Evolutionary conservation across 2,329 filamentous ascomycete species (phyloP).

Genomic region (Aspergillus latus): DNA sequence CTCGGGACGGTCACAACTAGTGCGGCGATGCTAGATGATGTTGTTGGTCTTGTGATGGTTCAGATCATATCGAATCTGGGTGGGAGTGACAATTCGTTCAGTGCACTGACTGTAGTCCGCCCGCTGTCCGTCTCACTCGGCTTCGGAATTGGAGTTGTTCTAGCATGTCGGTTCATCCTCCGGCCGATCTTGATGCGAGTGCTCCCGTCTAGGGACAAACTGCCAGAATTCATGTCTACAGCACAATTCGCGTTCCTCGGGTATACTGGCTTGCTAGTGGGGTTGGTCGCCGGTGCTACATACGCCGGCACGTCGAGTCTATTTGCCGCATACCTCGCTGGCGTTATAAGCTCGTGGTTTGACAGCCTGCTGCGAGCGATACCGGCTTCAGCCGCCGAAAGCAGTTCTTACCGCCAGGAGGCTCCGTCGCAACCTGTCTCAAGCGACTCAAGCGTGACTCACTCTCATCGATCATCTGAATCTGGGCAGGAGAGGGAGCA

Average conservation of each 20-base stretch:
- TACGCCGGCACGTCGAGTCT: constrained; percentile 58
- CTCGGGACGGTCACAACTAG: constrained; percentile 65
- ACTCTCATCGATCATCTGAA: background rate
- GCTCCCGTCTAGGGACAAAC: background rate
- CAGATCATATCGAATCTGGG: constrained; percentile 71
- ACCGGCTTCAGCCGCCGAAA: background rate
- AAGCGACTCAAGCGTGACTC: background rate
- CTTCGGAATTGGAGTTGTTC: constrained; percentile 29
- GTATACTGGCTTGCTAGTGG: constrained; percentile 49
- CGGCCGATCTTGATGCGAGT: constrained; percentile 14
- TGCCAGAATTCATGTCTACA: constrained; percentile 15
- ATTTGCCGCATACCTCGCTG: constrained; percentile 60
- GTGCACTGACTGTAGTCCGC: constrained; percentile 47
- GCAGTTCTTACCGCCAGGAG: background rate
- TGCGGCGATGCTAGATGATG: constrained; percentile 80
- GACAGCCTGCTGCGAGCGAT: constrained; percentile 30
- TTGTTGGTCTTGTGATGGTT: constrained; percentile 74
- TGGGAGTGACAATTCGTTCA: constrained; percentile 32
- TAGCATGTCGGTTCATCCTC: constrained; percentile 28
- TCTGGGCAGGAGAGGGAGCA: background rate
- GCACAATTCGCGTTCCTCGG: constrained; percentile 38
- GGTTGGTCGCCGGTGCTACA: constrained; percentile 49
- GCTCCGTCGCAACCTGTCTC: background rate
- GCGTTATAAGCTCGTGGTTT: constrained; percentile 53
- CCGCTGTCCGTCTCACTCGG: constrained; percentile 53